Percentiles rank a stretch among this genome's conserved stretches.
Evolutionary conservation across 805 yeast genomes (phyloP).

Genomic region (Schizosaccharomyces lindneri): DNA sequence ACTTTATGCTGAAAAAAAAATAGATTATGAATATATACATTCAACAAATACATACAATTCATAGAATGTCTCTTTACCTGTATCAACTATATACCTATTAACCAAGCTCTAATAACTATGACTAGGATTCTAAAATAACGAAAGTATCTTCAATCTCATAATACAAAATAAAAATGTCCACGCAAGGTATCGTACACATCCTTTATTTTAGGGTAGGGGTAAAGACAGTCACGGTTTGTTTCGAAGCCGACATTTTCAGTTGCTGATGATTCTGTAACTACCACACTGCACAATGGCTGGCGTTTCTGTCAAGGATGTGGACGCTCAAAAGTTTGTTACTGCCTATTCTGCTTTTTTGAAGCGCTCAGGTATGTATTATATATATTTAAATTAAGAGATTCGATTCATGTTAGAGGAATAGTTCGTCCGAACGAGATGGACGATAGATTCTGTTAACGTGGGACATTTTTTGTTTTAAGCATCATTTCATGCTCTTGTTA

Average conservation of each 20-base stretch:
- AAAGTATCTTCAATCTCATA: too few relatives aligned
- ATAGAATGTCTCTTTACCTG: too few relatives aligned
- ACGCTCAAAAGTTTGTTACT: conserved; percentile 98
- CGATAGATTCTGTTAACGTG: too few relatives aligned
- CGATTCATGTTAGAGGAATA: not conserved
- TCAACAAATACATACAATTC: too few relatives aligned
- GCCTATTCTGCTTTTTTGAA: conserved; percentile 99
- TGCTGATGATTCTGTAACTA: not conserved
- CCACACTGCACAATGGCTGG: conserved; percentile 2
- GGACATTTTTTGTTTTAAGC: too few relatives aligned
- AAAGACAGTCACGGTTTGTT: not conserved
- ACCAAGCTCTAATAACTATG: too few relatives aligned
- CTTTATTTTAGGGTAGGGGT: not conserved
- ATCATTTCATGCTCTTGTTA: not conserved
- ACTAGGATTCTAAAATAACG: too few relatives aligned
- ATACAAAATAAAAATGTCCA: too few relatives aligned
- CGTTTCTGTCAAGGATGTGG: conserved; percentile 68
- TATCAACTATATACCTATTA: too few relatives aligned
- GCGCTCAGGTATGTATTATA: conserved; percentile 52
- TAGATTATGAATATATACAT: too few relatives aligned
- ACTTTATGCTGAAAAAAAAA: too few relatives aligned
- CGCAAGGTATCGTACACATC: too few relatives aligned
- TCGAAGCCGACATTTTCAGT: not conserved
- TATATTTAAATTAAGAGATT: not conserved
- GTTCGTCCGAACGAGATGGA: not conserved